Percentiles rank a stretch among this genome's conserved stretches.
Conservation (phyloP, 2,329 filamentous ascomycete genomes). For the Sclerotinia spermophila region DNA sequence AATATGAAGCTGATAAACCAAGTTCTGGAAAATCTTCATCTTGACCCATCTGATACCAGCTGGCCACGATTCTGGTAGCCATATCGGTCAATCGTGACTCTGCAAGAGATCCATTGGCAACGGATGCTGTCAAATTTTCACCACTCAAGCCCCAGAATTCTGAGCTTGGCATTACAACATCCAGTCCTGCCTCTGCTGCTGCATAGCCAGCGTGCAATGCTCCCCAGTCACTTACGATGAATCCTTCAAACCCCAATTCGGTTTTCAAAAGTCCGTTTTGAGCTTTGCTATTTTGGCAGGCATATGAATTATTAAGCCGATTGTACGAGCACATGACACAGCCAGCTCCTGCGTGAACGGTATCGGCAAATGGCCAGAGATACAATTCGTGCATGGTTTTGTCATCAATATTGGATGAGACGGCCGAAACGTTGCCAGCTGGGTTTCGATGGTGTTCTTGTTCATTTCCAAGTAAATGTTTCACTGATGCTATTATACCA, state of each 20-base stretch:
- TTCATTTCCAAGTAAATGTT: conserved; percentile 67
- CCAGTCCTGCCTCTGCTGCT: conserved; percentile 74
- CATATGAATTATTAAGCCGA: conserved; percentile 51
- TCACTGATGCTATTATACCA: conserved; percentile 29
- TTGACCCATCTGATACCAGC: conserved; percentile 58
- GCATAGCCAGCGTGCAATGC: conserved; percentile 77
- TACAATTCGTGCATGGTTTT: conserved; percentile 74
- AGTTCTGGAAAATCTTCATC: conserved; percentile 42
- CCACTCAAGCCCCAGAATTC: conserved; percentile 24
- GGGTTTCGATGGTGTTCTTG: conserved; percentile 52
- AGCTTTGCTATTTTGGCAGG: conserved; percentile 72
- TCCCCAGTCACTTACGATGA: conserved; percentile 78
- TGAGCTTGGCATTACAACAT: conserved; percentile 47
- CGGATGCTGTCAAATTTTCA: conserved; percentile 47
- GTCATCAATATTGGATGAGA: conserved; percentile 72
- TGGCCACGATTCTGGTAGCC: conserved; percentile 59
- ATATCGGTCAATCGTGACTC: conserved; percentile 50
- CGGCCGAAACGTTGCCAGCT: conserved; percentile 45
- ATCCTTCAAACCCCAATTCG: conserved; percentile 81
- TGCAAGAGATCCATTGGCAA: conserved; percentile 53
- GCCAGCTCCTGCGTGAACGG: conserved; percentile 70
- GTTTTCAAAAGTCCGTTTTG: conserved; percentile 80
- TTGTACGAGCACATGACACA: conserved; percentile 82
- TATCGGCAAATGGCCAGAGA: conserved; percentile 80
- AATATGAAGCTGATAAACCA: conserved; percentile 50